These are phyloP conservation scores for Bolboschoenoplectus hybrid DNA, from an alignment of 202 grass and related monocot genomes.

Conservation along the genomic window DNA sequence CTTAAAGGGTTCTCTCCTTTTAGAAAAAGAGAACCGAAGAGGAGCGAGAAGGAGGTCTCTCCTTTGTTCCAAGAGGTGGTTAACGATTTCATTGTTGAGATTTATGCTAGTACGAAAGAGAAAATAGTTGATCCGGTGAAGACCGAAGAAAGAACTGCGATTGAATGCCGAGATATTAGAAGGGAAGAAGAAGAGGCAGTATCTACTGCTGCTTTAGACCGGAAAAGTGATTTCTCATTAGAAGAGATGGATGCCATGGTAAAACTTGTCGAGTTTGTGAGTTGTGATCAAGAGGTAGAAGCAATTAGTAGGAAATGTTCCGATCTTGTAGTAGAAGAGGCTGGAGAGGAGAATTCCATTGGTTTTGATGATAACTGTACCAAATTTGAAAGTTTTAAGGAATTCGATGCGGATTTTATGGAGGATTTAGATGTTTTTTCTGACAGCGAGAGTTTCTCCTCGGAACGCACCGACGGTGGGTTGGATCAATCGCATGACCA, in stretches of 20 bases:
- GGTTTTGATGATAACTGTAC: background rate
- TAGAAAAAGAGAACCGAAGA: constrained; percentile 34
- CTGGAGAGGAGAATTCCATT: constrained; percentile 5
- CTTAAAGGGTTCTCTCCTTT: constrained; percentile 69
- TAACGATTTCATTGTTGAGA: constrained; percentile 61
- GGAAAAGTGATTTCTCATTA: constrained; percentile 71
- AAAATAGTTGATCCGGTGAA: constrained; percentile 33
- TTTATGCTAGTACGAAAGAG: constrained; percentile 45
- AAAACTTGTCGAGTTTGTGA: constrained; percentile 53
- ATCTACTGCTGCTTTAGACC: constrained; percentile 35
- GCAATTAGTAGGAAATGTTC: background rate
- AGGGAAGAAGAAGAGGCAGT: constrained; percentile 20
- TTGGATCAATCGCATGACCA: constrained; percentile 43
- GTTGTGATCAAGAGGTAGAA: constrained; percentile 39
- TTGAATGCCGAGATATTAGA: background rate
- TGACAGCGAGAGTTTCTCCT: constrained; percentile 48
- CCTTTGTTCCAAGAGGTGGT: constrained; percentile 62
- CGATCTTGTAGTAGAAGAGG: constrained; percentile 20
- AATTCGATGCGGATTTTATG: constrained; percentile 28
- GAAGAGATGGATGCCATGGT: constrained; percentile 72
- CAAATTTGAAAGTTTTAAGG: constrained; percentile 30
- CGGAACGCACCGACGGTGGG: constrained; percentile 51
- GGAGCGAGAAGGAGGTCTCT: constrained; percentile 44
- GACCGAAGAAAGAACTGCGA: constrained; percentile 32
- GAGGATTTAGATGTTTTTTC: constrained; percentile 40